phyloP scores from a whole-genome alignment of 257 asterid species.

The Solanum lignicaule region DNA sequence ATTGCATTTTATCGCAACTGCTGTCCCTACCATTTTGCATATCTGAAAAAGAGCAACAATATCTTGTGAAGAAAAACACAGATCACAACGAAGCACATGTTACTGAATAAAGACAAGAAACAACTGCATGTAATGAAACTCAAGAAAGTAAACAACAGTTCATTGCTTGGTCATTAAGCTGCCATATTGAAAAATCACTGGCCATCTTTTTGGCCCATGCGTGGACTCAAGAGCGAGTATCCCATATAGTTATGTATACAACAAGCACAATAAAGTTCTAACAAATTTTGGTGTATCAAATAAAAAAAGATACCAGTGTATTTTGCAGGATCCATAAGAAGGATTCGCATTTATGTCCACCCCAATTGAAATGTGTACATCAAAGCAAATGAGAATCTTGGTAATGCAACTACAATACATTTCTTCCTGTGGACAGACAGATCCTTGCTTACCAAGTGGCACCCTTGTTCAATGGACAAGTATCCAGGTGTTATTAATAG shows the following conservation, averaged over 20 bases:
- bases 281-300: not conserved
- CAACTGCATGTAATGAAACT: not conserved
- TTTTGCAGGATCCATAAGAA: not conserved
- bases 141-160: not conserved
- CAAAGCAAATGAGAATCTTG: not conserved
- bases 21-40: constrained; percentile 93
- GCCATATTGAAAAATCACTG: not conserved
- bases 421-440: not conserved
- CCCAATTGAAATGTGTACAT: not conserved
- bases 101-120: not conserved
- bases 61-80: not conserved
- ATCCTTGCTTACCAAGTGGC: not conserved
- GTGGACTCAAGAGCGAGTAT: not conserved
- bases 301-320: not conserved
- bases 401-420: not conserved
- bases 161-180: not conserved
- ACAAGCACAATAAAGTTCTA: not conserved
- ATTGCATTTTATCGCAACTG: constrained; percentile 67
- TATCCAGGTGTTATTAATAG: not conserved
- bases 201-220: not conserved
- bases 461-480: not conserved
- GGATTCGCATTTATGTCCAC: not conserved
- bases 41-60: constrained; percentile 35
- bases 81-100: not conserved
- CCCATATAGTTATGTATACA: not conserved